phyloP scores from a whole-genome alignment of 768 basidiomycete genomes.

The Termitomyces sp. region DNA sequence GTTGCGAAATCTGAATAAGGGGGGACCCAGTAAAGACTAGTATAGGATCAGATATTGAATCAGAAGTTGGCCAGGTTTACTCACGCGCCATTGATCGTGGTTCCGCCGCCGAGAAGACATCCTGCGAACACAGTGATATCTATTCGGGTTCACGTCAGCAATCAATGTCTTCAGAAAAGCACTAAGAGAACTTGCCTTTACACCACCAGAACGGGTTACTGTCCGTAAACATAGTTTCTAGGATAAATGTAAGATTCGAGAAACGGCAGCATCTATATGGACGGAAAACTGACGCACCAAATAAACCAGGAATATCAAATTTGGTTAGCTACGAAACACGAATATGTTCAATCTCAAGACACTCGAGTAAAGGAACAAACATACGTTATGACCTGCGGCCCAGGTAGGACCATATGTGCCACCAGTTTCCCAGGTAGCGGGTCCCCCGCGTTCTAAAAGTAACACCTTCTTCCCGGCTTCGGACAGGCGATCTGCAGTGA shows the following conservation, averaged over 20 bases:
- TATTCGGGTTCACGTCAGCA: constrained; percentile 7
- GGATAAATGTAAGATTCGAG: background rate
- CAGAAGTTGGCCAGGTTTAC: constrained; percentile 12
- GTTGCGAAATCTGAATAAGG: constrained; percentile 46
- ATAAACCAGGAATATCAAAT: constrained; percentile 61
- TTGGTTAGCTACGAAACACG: constrained; percentile 43
- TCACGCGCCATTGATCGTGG: constrained; percentile 59
- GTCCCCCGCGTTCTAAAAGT: constrained; percentile 59
- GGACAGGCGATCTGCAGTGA: constrained; percentile 53
- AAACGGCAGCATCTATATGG: too few relatives aligned
- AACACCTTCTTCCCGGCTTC: constrained; percentile 61
- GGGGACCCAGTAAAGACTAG: constrained; percentile 50
- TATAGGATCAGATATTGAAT: background rate
- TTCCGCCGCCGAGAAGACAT: constrained; percentile 59
- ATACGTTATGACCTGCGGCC: constrained; percentile 40
- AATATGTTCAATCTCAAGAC: background rate
- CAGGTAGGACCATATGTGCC: constrained; percentile 51
- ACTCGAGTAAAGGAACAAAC: constrained; percentile 4
- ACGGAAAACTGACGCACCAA: constrained; percentile 23
- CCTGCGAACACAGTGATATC: constrained; percentile 61
- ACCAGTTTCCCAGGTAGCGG: constrained; percentile 53
- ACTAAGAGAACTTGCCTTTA: constrained; percentile 33
- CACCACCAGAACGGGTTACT: constrained; percentile 59
- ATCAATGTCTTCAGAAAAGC: background rate
- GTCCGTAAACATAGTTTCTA: constrained; percentile 60